Evolutionary conservation across 495 filamentous ascomycete genomes (phyloP).

Genomic region (Hyaloscypha bicolor): DNA sequence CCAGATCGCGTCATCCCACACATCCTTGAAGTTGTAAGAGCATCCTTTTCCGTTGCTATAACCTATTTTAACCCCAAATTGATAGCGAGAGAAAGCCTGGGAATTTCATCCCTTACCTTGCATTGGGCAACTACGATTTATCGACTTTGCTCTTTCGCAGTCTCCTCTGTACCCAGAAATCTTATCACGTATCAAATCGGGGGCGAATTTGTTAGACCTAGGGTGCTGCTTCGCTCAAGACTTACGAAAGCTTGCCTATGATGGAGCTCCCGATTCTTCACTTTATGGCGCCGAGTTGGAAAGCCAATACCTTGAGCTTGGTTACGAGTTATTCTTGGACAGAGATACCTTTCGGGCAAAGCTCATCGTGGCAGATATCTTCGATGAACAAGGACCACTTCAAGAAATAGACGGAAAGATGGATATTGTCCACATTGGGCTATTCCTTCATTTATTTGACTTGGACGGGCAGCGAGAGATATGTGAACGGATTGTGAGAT

Average conservation of each 20-base stretch:
- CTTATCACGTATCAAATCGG: slow-evolving; percentile 23
- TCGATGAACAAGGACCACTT: slow-evolving; percentile 29
- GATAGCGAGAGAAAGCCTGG: slow-evolving; percentile 20
- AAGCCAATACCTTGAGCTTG: slow-evolving; percentile 51
- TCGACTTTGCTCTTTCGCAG: slow-evolving; percentile 7
- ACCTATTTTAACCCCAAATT: not conserved
- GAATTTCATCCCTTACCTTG: slow-evolving; percentile 21
- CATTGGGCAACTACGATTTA: slow-evolving; percentile 18
- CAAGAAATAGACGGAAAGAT: slow-evolving; percentile 28
- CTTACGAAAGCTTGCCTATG: slow-evolving; percentile 47
- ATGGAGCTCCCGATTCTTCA: slow-evolving; percentile 45
- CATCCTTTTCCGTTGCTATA: not conserved
- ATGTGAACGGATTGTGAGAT: slow-evolving; percentile 36
- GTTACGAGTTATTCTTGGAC: slow-evolving; percentile 44
- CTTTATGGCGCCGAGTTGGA: slow-evolving; percentile 53
- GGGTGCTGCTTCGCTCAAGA: slow-evolving; percentile 49
- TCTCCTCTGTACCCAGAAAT: slow-evolving; percentile 17
- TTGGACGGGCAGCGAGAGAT: slow-evolving; percentile 35
- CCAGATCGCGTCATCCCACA: slow-evolving; percentile 23
- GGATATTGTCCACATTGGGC: slow-evolving; percentile 32
- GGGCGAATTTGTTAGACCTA: slow-evolving; percentile 37
- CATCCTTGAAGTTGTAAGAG: slow-evolving; percentile 21
- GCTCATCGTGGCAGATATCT: slow-evolving; percentile 27
- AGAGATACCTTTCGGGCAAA: slow-evolving; percentile 25
- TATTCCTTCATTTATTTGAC: slow-evolving; percentile 42